These are phyloP conservation scores for Kodamaea arcana DNA, from an alignment of 1,139 yeast genomes.

Conservation along the genomic window DNA sequence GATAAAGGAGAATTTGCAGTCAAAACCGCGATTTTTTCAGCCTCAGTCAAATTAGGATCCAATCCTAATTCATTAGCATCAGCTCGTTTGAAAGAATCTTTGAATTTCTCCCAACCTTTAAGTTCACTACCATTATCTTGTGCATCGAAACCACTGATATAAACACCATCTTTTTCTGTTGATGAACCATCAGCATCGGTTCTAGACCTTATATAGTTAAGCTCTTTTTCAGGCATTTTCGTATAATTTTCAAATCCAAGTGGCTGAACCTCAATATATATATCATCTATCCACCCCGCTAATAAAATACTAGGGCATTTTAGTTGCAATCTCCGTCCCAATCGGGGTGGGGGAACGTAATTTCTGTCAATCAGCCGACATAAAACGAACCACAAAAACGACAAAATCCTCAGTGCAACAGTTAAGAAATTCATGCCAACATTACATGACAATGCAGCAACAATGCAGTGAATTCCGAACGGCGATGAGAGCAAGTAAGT, in stretches of 20 bases:
- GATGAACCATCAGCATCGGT: conserved; percentile 34
- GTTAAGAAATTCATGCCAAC: too few species aligned
- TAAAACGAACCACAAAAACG: too few species aligned
- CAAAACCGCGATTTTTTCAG: conserved; percentile 62
- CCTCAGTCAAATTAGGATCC: conserved; percentile 63
- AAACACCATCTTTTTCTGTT: conserved; percentile 41
- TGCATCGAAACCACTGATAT: conserved; percentile 38
- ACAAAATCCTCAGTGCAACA: too few species aligned
- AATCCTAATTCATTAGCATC: conserved; percentile 49
- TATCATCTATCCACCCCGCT: background rate
- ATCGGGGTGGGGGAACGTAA: too few species aligned
- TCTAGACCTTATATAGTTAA: conserved; percentile 38
- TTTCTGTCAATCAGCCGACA: too few species aligned
- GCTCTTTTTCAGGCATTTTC: conserved; percentile 42
- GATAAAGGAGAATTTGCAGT: conserved; percentile 71
- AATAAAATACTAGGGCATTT: background rate
- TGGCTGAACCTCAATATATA: background rate
- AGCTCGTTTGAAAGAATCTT: conserved; percentile 55
- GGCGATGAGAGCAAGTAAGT: too few species aligned
- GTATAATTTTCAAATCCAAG: too few species aligned
- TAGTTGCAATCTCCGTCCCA: background rate
- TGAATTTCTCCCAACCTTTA: conserved; percentile 39
- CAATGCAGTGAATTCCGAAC: too few species aligned
- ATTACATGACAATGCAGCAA: too few species aligned
- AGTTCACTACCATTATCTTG: conserved; percentile 23